Evolutionary conservation across 371 early-diverging fungal genomes (phyloP), one percentile per base, ranked within the genome.

Genomic region (Polyrhizophydium stewartii): DNA sequence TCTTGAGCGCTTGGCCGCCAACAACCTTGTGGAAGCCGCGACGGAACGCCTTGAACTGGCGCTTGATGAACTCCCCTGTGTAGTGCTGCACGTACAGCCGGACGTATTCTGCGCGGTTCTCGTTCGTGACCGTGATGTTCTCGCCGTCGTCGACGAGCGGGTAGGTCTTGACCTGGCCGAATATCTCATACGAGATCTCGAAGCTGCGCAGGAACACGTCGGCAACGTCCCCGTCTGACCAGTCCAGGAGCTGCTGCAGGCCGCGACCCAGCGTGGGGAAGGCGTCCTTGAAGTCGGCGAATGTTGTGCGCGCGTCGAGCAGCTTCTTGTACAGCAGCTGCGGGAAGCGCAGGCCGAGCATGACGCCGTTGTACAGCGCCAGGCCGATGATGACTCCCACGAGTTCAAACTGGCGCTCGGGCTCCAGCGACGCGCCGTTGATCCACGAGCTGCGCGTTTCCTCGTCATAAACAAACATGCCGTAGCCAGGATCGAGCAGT

Each of bases 161-260:
- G 55, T 76, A 68, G 7, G 73, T 77, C 55, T 62, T 71, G 25
- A 77, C 74, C 31, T 71, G 69, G 3, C 78, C 76, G 46, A 72
- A 79, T 0, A 73, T 67, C 13, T 77, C 74, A 59, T 72, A 74
- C 25, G 69, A 68, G 53, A 81, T 77, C 61, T 76, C 91, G 74
- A 96, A 97, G 1, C 83, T 82, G 30, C 92, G 81, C 56, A 90
- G 80, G 68, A 97, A 93, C 2, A 87, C 83, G 55, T 88, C 83
- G 56, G 90, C 88, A 1, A 98, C 95, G 65, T 91, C 90, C 65
- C 92, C 89, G 0, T 86, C 89, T 35, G 83, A 82, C 89, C 90
- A 94, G 30, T 84, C 81, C 52, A 97, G 72, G 2, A 97, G 75
- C 61, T 89, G 87, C 35, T 89, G 82, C 55, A 95, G 79, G 0